Conservation (phyloP, 306 rosid species). For the Castanopsis chinensis region DNA sequence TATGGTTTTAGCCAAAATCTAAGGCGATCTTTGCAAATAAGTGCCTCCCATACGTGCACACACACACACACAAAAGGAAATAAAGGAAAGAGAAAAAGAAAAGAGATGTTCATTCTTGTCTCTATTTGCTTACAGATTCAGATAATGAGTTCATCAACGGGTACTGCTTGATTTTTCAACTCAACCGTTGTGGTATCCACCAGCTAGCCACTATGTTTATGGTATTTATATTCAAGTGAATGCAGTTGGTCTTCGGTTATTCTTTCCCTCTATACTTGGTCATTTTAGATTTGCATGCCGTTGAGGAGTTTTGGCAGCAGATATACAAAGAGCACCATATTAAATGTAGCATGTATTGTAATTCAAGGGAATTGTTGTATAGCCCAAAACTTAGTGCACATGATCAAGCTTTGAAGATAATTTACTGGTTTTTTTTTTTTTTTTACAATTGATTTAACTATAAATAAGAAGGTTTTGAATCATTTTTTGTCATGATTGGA, state of each 20-base stretch:
- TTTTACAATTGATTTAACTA: background rate
- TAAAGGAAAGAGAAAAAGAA: background rate
- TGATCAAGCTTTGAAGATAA: background rate
- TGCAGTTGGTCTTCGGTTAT: slow-evolving; percentile 1
- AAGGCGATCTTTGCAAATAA: background rate
- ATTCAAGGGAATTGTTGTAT: slow-evolving; percentile 6
- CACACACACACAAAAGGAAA: too few relatives aligned
- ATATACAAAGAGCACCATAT: background rate
- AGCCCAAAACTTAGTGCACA: background rate
- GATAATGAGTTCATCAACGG: slow-evolving; percentile 28
- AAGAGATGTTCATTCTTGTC: background rate
- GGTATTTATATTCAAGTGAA: slow-evolving; percentile 3
- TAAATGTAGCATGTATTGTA: slow-evolving; percentile 3
- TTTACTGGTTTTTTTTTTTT: background rate
- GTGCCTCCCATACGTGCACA: too few relatives aligned
- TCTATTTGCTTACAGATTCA: slow-evolving; percentile 35
- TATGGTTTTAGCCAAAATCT: slow-evolving; percentile 16
- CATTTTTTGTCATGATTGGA: background rate
- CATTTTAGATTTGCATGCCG: slow-evolving; percentile 5
- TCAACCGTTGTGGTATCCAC: background rate
- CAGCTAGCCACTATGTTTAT: slow-evolving; percentile 2
- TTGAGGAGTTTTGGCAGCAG: slow-evolving; percentile 15
- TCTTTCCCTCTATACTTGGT: background rate
- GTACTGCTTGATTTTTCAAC: background rate
- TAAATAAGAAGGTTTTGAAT: slow-evolving; percentile 4